Conservation (phyloP, 495 filamentous ascomycete genomes). For the Cercophora sp. region DNA sequence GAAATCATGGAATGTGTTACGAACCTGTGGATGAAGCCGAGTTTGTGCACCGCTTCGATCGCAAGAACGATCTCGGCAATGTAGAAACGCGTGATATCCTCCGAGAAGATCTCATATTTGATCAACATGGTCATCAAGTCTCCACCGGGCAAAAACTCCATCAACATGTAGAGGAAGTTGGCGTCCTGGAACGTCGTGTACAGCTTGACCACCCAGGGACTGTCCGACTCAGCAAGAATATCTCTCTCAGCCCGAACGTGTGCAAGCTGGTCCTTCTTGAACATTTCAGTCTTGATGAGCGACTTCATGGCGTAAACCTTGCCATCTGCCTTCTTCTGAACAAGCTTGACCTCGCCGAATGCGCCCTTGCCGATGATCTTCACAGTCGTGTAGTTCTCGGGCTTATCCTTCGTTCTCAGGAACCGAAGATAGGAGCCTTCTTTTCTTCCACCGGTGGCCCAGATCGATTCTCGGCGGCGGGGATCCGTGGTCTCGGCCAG, state of each 20-base stretch:
- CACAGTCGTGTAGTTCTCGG: slow-evolving; percentile 88
- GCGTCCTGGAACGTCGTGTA: slow-evolving; percentile 96
- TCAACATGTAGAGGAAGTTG: slow-evolving; percentile 95
- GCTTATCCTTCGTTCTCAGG: slow-evolving; percentile 84
- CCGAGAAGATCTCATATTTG: slow-evolving; percentile 99
- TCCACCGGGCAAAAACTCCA: slow-evolving; percentile 98
- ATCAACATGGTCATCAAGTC: slow-evolving; percentile 99
- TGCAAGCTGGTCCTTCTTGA: slow-evolving; percentile 98
- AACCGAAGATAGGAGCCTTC: slow-evolving; percentile 93
- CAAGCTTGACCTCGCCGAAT: slow-evolving; percentile 95
- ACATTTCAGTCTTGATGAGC: slow-evolving; percentile 97
- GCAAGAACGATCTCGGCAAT: slow-evolving; percentile 97
- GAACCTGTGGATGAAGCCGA: slow-evolving; percentile 98
- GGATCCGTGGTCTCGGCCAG: slow-evolving; percentile 69
- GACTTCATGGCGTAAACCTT: slow-evolving; percentile 99
- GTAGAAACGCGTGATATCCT: slow-evolving; percentile 98
- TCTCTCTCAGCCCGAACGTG: slow-evolving; percentile 97
- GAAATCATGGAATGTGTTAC: not conserved
- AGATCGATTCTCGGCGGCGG: slow-evolving; percentile 68
- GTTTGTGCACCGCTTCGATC: slow-evolving; percentile 95
- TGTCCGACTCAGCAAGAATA: slow-evolving; percentile 96
- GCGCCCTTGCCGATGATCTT: slow-evolving; percentile 99
- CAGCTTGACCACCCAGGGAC: slow-evolving; percentile 97
- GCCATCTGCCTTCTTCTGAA: slow-evolving; percentile 92
- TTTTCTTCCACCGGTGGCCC: slow-evolving; percentile 70